Conservation (phyloP, 2,329 filamentous ascomycete genomes). For the Neodidymelliopsis sp. region DNA sequence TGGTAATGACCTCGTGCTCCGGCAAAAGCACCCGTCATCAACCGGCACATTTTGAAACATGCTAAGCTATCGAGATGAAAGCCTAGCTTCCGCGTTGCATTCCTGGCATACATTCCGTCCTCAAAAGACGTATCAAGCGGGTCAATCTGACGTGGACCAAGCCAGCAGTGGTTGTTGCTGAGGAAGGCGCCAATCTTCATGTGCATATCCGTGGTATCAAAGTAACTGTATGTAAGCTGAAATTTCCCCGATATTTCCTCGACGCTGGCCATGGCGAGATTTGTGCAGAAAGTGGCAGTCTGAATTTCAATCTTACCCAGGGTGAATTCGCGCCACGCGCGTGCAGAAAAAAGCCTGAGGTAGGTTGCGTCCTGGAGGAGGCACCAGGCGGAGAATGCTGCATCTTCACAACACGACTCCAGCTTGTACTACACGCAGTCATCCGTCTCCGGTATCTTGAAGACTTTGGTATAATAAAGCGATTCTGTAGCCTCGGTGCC, state of each 20-base stretch:
- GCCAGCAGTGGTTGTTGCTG: not conserved
- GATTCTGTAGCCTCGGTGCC: slow-evolving; percentile 2
- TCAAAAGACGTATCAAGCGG: not conserved
- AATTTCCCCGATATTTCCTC: not conserved
- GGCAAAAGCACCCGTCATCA: not conserved
- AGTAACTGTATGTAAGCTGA: not conserved
- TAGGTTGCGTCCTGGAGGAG: slow-evolving; percentile 42
- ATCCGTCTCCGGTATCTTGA: not conserved
- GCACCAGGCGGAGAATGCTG: slow-evolving; percentile 30
- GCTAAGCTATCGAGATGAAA: slow-evolving; percentile 1
- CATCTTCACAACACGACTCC: slow-evolving; percentile 17
- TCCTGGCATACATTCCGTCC: slow-evolving; percentile 3
- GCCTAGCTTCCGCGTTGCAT: slow-evolving; percentile 2
- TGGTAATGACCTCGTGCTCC: no score
- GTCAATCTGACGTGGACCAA: not conserved
- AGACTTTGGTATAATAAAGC: not conserved
- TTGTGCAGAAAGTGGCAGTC: slow-evolving; percentile 44
- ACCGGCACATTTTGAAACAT: not conserved
- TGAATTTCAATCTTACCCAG: slow-evolving; percentile 40
- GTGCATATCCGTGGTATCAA: not conserved
- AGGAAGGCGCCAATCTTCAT: slow-evolving; percentile 1
- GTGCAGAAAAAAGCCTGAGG: slow-evolving; percentile 36
- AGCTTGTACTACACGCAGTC: slow-evolving; percentile 7
- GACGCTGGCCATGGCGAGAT: slow-evolving; percentile 31
- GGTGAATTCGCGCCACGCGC: slow-evolving; percentile 43